Evolutionary conservation across 495 filamentous ascomycete species (phyloP), one percentile per base, ranked within the genome.

Genomic region (Penicillium desertorum): DNA sequence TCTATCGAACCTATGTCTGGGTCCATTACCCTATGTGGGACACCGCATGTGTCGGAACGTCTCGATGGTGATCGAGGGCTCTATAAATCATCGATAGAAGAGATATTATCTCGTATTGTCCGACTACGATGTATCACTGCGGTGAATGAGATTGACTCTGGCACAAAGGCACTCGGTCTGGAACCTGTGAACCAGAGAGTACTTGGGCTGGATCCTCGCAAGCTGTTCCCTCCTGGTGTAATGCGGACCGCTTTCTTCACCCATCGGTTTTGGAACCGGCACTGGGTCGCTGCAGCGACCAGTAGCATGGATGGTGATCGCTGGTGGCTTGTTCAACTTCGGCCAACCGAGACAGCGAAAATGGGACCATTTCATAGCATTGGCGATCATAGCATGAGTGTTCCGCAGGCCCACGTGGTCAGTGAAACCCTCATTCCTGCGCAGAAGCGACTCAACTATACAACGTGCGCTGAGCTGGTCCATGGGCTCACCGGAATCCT

Each of bases 261-360:
- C 54, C 83, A 84, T 57, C 68, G 63, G 34, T 72, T 79, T 9
- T 93, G 89, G 86, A 71, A 75, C 16, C 71, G 78, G 29, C 77
- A 82, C 54, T 94, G 89, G 89, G 79, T 85, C 58, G 71, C 89
- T 45, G 81, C 85, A 44, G 79, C 88, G 44, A 87, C 80, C 49
- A 79, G 88, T 62, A 87, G 86, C 68, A 79, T 89, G 70, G 81
- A 81, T 61, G 88, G 89, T 39, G 88, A 94, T 69, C 76, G 73
- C 29, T 94, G 89, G 86, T 92, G 86, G 82, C 71, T 92, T 54
- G 69, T 88, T 34, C 84, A 88, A 70, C 62, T 86, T 75, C 66
- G 63, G 48, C 47, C 69, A 43, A 29, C 60, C 32, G 53, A 59
- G 19, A 6, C 62, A 20, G 16, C 59, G 34, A 62, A 57, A 27